Base-by-base conservation (phyloP, 345 rosid genomes). In the Populus davidiana region DNA sequence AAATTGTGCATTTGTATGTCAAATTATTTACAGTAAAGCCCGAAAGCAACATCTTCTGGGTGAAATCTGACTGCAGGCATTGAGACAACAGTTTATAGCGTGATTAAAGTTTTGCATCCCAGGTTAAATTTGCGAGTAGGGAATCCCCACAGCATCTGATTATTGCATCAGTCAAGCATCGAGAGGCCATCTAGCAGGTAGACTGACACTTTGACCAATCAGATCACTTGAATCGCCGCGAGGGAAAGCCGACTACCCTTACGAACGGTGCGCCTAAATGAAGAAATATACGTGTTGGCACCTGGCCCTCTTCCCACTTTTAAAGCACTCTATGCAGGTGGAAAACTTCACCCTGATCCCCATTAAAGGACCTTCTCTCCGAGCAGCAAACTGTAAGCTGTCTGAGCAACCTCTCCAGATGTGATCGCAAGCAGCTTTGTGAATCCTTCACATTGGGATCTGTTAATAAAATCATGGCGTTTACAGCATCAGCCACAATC, bases 281-380 rank as follows among this genome's bases (percentile, higher is more conserved):
- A 64, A 20, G 63, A n/a, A n/a, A 14, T 27, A 31, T 9, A 13
- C 29, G 36, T 18, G 80, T 80, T 81, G 84, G 73, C 82, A 80
- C 74, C 80, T 83, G 54, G 77, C 80, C 81, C 70, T 82, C 83
- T 82, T 79, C 69, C 80, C 75, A 69, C 72, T 69, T 77, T 79
- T 82, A 74, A 43, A 93, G 90, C 41, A 86, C 87, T 59, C 78
- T 82, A 74, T 84, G 89, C 79, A 95, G 91, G 79, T 79, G 86
- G 86, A 95, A 95, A 62, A 88, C 83, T 84, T 95, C 98, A 21
- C 99, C 99, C 72, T 95, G 91, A 79, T 87, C 88, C 17, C 96
- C 98, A 69, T 87, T 90, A 78, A 90, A 68, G 29, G 89, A 81
- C 87, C 97, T 85, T 79, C 87, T 86, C 83, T 93, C 97, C 77